A percentile compares a stretch with the other conserved stretches of the same genome.
Conservation (phyloP, 2,329 filamentous ascomycete genomes). For the Colletotrichum sp. region DNA sequence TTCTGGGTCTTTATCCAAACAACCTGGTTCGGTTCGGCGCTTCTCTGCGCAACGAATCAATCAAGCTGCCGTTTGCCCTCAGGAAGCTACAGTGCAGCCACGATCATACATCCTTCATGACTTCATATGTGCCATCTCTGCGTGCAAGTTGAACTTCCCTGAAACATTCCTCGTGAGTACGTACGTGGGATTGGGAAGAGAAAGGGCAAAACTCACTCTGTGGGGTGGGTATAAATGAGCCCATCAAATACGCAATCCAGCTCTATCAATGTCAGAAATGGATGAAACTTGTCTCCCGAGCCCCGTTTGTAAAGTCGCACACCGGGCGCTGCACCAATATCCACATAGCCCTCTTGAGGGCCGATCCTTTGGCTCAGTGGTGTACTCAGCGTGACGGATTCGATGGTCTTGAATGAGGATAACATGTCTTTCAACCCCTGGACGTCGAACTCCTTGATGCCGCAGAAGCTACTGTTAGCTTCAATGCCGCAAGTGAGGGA, state of each 20-base stretch:
- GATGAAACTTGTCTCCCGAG: background rate
- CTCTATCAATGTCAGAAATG: background rate
- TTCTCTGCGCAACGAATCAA: background rate
- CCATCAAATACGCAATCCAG: background rate
- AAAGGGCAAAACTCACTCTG: background rate
- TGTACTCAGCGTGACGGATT: background rate
- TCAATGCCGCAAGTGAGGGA: background rate
- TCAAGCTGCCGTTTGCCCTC: background rate
- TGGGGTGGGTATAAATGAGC: background rate
- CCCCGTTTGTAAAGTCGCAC: background rate
- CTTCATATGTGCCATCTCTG: background rate
- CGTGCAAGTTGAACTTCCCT: background rate
- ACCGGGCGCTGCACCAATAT: background rate
- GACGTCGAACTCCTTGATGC: background rate
- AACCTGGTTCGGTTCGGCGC: background rate
- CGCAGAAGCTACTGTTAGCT: background rate
- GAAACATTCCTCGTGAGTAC: background rate
- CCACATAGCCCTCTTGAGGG: background rate
- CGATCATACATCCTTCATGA: background rate
- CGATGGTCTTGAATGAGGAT: background rate
- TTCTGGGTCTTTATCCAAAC: background rate
- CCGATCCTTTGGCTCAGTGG: background rate
- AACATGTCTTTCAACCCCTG: background rate
- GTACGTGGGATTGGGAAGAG: background rate
- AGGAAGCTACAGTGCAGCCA: background rate